Percentiles rank a stretch among this genome's conserved stretches.
Conservation (phyloP, 2,329 filamentous ascomycete species). For the Ambrosiella xylebori region DNA sequence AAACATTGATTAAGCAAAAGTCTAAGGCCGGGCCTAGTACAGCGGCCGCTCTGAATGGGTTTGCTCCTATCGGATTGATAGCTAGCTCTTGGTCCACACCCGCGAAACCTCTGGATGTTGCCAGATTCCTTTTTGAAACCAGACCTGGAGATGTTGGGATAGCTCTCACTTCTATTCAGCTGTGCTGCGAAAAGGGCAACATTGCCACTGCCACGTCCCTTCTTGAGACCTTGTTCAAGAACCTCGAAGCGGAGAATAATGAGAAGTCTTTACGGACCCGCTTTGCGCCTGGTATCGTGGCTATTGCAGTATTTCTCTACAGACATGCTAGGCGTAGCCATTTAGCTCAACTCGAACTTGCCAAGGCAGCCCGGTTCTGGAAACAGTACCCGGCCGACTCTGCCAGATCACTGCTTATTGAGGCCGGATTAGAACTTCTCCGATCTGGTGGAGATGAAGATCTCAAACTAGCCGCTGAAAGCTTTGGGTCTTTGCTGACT, state of each 20-base stretch:
- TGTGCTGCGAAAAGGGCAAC: constrained; percentile 59
- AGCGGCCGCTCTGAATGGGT: constrained; percentile 7
- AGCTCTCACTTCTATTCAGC: constrained; percentile 60
- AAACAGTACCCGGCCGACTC: constrained; percentile 32
- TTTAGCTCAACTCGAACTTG: constrained; percentile 55
- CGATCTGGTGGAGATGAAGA: constrained; percentile 43
- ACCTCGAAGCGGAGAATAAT: constrained; percentile 43
- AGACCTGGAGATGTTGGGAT: constrained; percentile 47
- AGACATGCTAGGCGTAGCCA: constrained; percentile 54
- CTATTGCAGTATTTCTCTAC: constrained; percentile 64
- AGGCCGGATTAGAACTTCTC: constrained; percentile 74
- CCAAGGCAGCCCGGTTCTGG: constrained; percentile 72
- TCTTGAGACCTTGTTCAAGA: constrained; percentile 57
- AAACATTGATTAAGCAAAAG: constrained; percentile 1
- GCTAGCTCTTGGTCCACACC: constrained; percentile 5
- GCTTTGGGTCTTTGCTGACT: constrained; percentile 56
- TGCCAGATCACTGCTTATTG: constrained; percentile 52
- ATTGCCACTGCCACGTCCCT: constrained; percentile 55
- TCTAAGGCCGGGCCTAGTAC: background rate
- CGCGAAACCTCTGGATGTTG: constrained; percentile 8
- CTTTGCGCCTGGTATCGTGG: constrained; percentile 71
- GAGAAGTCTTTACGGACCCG: constrained; percentile 49
- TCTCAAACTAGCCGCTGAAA: constrained; percentile 51
- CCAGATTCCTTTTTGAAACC: constrained; percentile 5
- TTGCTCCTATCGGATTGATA: constrained; percentile 11